Percentiles rank a stretch among this genome's conserved stretches.
Conservation (phyloP, 1,284 basidiomycete genomes). For the Moniliophthora roreri region DNA sequence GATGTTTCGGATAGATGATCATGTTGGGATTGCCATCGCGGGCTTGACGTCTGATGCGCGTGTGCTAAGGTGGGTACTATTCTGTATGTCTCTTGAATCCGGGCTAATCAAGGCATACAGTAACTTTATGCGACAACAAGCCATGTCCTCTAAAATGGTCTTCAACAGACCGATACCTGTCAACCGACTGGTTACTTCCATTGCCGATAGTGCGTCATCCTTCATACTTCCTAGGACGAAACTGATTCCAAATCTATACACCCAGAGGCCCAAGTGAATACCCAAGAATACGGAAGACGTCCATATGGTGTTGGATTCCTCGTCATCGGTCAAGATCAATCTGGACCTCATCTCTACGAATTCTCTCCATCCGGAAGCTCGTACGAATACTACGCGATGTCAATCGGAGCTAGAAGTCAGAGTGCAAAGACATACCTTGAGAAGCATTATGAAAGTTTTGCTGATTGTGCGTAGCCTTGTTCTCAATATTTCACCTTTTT, state of each 20-base stretch:
- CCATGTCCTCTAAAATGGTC: constrained; percentile 92
- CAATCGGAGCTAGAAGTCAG: constrained; percentile 96
- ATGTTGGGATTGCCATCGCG: constrained; percentile 98
- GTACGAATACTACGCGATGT: constrained; percentile 98
- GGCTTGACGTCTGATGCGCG: constrained; percentile 97
- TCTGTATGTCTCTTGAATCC: background rate
- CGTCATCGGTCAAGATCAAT: constrained; percentile 93
- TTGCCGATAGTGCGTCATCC: constrained; percentile 83
- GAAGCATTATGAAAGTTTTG: constrained; percentile 88
- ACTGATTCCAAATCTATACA: constrained; percentile 9
- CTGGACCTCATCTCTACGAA: constrained; percentile 96
- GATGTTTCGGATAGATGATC: constrained; percentile 99
- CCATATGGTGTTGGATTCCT: constrained; percentile 99
- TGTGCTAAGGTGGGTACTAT: constrained; percentile 76
- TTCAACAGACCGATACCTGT: constrained; percentile 96
- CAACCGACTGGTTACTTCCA: constrained; percentile 88
- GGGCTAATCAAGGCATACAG: constrained; percentile 39
- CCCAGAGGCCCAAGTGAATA: constrained; percentile 96
- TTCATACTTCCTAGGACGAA: constrained; percentile 5
- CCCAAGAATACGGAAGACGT: constrained; percentile 96
- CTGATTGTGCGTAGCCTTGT: constrained; percentile 61
- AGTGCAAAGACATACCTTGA: constrained; percentile 99
- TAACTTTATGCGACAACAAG: constrained; percentile 99
- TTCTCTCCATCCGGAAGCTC: constrained; percentile 98
- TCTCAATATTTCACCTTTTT: constrained; percentile 5